Evolutionary conservation across 768 basidiomycete genomes (phyloP).

Genomic region (Podaxis carcinomalis): DNA sequence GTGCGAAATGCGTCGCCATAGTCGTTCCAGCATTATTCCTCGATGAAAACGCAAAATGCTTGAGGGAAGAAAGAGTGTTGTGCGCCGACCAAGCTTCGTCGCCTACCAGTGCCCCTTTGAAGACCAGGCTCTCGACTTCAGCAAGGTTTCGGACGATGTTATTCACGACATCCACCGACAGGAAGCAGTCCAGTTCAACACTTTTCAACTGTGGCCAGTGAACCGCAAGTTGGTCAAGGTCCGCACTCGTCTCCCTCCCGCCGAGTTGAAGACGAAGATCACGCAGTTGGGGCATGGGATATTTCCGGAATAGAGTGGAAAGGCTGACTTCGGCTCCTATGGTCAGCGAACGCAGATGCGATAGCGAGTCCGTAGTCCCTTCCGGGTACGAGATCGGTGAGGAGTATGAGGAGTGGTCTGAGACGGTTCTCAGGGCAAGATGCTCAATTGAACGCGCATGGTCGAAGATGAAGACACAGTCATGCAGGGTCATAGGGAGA

Average conservation of each 20-base stretch:
- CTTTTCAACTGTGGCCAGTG: neutral
- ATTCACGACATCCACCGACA: neutral
- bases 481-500: neutral
- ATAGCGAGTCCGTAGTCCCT: neutral
- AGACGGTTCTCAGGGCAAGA: neutral
- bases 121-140: neutral
- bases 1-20: neutral
- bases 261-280: neutral
- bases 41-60: neutral
- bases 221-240: neutral
- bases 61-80: neutral
- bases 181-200: neutral
- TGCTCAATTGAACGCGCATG: neutral
- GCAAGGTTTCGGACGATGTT: neutral
- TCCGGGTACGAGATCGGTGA: neutral
- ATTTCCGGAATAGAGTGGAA: neutral
- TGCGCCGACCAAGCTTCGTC: neutral
- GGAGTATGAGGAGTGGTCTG: neutral
- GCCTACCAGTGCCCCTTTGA: neutral
- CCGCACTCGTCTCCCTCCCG: neutral
- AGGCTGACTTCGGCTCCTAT: neutral
- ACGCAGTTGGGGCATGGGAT: neutral
- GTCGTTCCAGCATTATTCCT: neutral
- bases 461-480: neutral
- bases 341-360: neutral